These are phyloP conservation scores for Trapa bicornis DNA, from an alignment of 345 rosid species.

Conservation along the genomic window DNA sequence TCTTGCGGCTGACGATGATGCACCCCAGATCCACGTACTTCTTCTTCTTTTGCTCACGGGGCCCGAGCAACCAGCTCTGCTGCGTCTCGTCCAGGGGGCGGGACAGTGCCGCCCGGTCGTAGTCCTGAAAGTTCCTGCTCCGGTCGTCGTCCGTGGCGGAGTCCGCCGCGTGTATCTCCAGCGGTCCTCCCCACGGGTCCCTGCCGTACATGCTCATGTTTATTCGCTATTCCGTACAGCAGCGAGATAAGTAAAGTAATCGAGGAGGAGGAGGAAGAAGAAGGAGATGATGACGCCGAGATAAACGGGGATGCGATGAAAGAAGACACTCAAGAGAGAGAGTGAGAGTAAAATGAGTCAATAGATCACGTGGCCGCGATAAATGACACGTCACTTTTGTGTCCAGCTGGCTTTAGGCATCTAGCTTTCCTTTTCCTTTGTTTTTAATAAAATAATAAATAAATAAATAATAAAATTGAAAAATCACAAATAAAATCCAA, in stretches of 20 bases:
- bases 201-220: conserved; percentile 58
- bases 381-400: neutral
- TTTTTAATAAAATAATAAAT: no score
- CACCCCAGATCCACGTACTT: conserved; percentile 92
- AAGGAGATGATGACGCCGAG: neutral
- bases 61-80: conserved; percentile 97
- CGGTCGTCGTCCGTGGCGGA: conserved; percentile 96
- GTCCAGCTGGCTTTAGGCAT: neutral
- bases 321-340: no score
- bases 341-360: conserved; percentile 2
- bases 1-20: conserved; percentile 89
- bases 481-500: no score
- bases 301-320: no score
- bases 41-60: conserved; percentile 92
- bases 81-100: conserved; percentile 90
- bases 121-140: conserved; percentile 74
- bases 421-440: neutral
- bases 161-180: conserved; percentile 84
- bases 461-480: no score
- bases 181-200: conserved; percentile 97
- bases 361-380: neutral
- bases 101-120: conserved; percentile 73
- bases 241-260: no score
- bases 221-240: conserved; percentile 9
- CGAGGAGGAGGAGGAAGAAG: neutral